phyloP scores from a whole-genome alignment of 75 land plant genomes.

The Adiantum capillusveneris region DNA sequence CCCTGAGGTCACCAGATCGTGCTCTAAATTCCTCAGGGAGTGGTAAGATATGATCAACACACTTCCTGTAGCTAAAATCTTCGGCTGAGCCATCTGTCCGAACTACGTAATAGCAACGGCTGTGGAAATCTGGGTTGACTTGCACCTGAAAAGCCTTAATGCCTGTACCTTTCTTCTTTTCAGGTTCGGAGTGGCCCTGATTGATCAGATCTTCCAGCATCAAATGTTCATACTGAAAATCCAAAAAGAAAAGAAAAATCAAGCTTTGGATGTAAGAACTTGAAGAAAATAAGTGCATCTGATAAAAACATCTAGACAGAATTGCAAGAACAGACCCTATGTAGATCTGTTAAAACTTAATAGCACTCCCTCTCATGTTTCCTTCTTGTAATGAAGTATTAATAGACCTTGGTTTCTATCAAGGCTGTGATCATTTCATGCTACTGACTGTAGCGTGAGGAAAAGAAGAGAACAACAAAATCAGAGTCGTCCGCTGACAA shows the following conservation, averaged over 20 bases:
- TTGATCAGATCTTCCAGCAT: conserved; percentile 56
- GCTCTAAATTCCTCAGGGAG: conserved; percentile 52
- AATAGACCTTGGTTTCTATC: too few relatives aligned
- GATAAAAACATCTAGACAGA: too few relatives aligned
- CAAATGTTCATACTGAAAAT: conserved; percentile 71
- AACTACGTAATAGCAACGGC: conserved; percentile 66
- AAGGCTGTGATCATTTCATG: too few relatives aligned
- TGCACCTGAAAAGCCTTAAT: conserved; percentile 65
- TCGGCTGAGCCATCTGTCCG: conserved; percentile 57
- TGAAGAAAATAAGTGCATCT: too few relatives aligned
- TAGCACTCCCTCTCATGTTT: too few relatives aligned
- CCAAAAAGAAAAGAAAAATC: not conserved
- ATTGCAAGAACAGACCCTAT: too few relatives aligned
- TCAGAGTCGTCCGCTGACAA: too few relatives aligned
- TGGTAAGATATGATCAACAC: conserved; percentile 68
- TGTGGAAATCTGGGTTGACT: conserved; percentile 55
- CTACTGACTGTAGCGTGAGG: too few relatives aligned
- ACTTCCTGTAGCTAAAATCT: conserved; percentile 91
- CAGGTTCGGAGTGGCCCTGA: conserved; percentile 55
- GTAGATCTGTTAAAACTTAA: too few relatives aligned
- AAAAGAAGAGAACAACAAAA: too few relatives aligned
- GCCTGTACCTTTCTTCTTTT: conserved; percentile 53
- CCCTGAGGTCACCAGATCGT: not conserved
- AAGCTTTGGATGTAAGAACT: too few relatives aligned
- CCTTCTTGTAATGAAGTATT: too few relatives aligned